Conservation (phyloP, 2,329 filamentous ascomycete species). For the Ceratocystis diversiconidia region DNA sequence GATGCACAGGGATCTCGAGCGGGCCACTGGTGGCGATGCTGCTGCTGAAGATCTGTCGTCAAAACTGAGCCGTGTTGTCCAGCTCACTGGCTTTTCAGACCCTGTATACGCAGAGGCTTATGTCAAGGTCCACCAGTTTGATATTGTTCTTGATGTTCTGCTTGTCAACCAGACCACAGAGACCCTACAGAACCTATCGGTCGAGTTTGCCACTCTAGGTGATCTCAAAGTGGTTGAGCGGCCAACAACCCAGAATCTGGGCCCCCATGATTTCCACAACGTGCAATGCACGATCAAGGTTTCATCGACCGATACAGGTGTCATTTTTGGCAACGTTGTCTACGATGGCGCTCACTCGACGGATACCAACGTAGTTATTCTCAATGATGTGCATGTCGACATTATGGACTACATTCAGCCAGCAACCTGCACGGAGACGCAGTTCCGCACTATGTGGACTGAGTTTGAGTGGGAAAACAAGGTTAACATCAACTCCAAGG, state of each 20-base stretch:
- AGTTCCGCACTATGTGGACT: conserved; percentile 99
- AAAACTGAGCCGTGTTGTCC: conserved; percentile 90
- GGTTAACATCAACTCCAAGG: conserved; percentile 98
- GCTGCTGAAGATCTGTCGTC: conserved; percentile 74
- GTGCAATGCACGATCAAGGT: conserved; percentile 98
- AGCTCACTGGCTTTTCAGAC: conserved; percentile 95
- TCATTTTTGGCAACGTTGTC: conserved; percentile 97
- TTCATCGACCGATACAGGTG: conserved; percentile 90
- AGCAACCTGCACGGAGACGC: conserved; percentile 88
- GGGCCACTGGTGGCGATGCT: conserved; percentile 81
- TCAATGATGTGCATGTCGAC: conserved; percentile 95
- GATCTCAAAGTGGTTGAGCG: conserved; percentile 96
- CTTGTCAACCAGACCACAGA: conserved; percentile 95
- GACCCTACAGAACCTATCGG: conserved; percentile 89
- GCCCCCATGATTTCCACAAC: conserved; percentile 92
- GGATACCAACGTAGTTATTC: conserved; percentile 90
- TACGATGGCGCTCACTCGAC: conserved; percentile 89
- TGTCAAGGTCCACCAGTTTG: conserved; percentile 96
- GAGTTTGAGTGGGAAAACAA: conserved; percentile 99
- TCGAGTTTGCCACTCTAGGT: conserved; percentile 95
- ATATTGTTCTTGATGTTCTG: conserved; percentile 91
- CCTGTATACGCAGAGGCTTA: conserved; percentile 98
- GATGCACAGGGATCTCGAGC: conserved; percentile 79
- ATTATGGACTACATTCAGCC: conserved; percentile 99
- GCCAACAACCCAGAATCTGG: conserved; percentile 89